Evolutionary conservation across 1,284 basidiomycete species (phyloP).

Genomic region (Moesziomyces parantarcticus): DNA sequence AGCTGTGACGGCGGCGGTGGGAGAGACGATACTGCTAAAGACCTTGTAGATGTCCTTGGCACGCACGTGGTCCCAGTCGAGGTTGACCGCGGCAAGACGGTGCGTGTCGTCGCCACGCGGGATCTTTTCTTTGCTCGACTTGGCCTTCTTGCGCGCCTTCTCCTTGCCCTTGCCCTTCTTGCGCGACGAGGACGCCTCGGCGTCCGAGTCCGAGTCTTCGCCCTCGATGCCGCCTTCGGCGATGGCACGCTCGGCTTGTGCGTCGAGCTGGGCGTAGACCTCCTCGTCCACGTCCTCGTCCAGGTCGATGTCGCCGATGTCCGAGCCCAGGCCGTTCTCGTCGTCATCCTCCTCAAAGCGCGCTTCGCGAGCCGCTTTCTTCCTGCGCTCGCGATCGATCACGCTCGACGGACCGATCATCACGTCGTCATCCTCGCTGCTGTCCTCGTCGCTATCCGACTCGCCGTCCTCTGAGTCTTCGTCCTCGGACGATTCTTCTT

Average conservation of each 20-base stretch:
- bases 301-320: slow-evolving; percentile 74
- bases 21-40: slow-evolving; percentile 83
- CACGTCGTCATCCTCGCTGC: slow-evolving; percentile 53
- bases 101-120: slow-evolving; percentile 59
- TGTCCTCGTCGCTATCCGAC: slow-evolving; percentile 73
- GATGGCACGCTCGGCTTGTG: slow-evolving; percentile 73
- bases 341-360: slow-evolving; percentile 42
- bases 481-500: slow-evolving; percentile 49
- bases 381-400: slow-evolving; percentile 38
- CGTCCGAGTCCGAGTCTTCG: slow-evolving; percentile 33
- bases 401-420: slow-evolving; percentile 52
- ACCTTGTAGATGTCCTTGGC: slow-evolving; percentile 92
- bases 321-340: slow-evolving; percentile 47
- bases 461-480: slow-evolving; percentile 38
- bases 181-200: slow-evolving; percentile 68
- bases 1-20: slow-evolving; percentile 52
- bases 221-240: slow-evolving; percentile 49
- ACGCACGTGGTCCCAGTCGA: slow-evolving; percentile 97
- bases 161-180: slow-evolving; percentile 56
- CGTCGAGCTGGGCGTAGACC: slow-evolving; percentile 77
- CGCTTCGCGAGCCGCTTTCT: slow-evolving; percentile 17
- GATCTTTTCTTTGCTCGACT: slow-evolving; percentile 53
- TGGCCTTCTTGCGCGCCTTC: slow-evolving; percentile 67
- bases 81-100: slow-evolving; percentile 89
- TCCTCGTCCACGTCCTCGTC: slow-evolving; percentile 74